Evolutionary conservation across 139 green algal genomes (phyloP), one percentile per base, ranked within the genome.

Genomic region (Prasinococcaceae sp.): DNA sequence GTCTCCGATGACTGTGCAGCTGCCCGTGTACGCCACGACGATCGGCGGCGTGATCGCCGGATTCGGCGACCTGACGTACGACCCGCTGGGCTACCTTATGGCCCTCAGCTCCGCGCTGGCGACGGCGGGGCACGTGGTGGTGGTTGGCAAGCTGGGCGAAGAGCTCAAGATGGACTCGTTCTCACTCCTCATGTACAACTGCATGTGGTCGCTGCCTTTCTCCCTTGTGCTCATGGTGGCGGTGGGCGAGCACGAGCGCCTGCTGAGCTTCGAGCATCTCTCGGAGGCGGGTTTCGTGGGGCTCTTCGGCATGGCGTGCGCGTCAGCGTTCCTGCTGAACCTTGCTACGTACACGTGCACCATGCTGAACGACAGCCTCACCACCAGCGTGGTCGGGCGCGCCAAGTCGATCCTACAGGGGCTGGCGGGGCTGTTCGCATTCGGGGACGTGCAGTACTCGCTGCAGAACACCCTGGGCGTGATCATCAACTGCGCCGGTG

Each of bases 291-390:
- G 26, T 33, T 77, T 77, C 41, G 17, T 72, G 6, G 23, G 47
- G 14, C 67, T 28, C 29, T 77, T 77, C 26, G 3, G 53, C 12
- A 33, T 32, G 10, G 63, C 60, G 9, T 77, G 68, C 41, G 51
- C 53, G 19, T 58, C 28, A 12, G 68, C 68, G 20, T 77, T 77
- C 23, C 27, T 77, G 6, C 51, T 77, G 33, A 77, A 77, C 48
- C 53, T 61, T 25, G 61, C 68, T 5, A 77, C 68, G 2, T 77
- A 77, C 53, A 19, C 74, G 33, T 77, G 68, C 55, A 77, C 68
- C 25, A 52, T 72, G 36, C 17, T 76, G 17, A 77, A 77, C 47
- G 68, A 77, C 54, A 60, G 51, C 32, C 43, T 77, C 24, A 77
- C 68, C 26, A 76, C 68, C 17, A 60, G 37, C 40, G 75, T 76